Evolutionary conservation across 352 stramenopile genomes (phyloP).

Genomic region (Phytopythium delawarense): DNA sequence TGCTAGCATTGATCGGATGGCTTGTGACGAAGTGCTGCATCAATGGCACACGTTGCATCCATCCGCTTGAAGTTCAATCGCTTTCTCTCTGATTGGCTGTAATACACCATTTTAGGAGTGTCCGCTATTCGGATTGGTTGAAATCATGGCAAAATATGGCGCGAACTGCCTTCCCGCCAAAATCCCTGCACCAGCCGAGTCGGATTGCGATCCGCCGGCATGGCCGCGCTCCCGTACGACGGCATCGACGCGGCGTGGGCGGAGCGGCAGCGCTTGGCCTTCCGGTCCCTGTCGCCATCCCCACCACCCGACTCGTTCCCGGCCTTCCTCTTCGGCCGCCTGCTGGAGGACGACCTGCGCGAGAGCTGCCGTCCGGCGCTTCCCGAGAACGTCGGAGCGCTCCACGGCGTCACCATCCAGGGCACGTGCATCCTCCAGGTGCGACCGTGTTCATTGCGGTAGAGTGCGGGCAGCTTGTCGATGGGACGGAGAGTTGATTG

Average conservation of each 20-base stretch:
- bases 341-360: slow-evolving; percentile 63
- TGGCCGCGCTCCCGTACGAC: slow-evolving; percentile 37
- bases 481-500: neutral
- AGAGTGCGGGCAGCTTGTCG: neutral
- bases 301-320: slow-evolving; percentile 21
- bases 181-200: neutral
- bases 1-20: neutral
- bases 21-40: neutral
- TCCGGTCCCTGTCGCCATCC: slow-evolving; percentile 18
- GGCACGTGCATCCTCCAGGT: slow-evolving; percentile 78
- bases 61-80: neutral
- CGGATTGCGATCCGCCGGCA: neutral
- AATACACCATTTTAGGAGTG: neutral
- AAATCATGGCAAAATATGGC: neutral
- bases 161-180: neutral
- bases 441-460: slow-evolving; percentile 1
- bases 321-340: slow-evolving; percentile 54
- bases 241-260: slow-evolving; percentile 59
- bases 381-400: slow-evolving; percentile 32
- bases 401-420: slow-evolving; percentile 53
- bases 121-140: neutral
- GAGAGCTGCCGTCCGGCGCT: slow-evolving; percentile 62
- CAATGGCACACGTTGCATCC: neutral
- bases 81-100: neutral
- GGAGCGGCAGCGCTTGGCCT: slow-evolving; percentile 35